These are phyloP conservation scores for Candida sphagnicola DNA, from an alignment of 805 yeast genomes.

Conservation along the genomic window DNA sequence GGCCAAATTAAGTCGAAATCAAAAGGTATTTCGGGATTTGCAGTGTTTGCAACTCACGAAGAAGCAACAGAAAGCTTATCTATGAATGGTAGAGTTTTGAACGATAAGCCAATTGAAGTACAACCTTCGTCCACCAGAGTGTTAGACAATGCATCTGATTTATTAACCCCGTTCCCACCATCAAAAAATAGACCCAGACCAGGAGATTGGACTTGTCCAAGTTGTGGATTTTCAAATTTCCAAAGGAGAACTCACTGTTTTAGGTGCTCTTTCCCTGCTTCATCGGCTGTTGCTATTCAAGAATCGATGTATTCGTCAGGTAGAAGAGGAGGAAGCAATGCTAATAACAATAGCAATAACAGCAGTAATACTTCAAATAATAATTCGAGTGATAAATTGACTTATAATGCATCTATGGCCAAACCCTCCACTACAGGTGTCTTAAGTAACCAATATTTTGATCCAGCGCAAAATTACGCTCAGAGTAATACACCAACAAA, in stretches of 20 bases:
- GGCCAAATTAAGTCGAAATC: slow-evolving; percentile 26
- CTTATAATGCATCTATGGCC: slow-evolving; percentile 13
- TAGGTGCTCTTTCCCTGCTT: slow-evolving; percentile 85
- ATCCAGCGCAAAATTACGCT: slow-evolving; percentile 1
- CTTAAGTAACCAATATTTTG: slow-evolving; percentile 1
- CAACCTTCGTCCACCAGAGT: slow-evolving; percentile 81
- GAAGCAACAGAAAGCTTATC: slow-evolving; percentile 77
- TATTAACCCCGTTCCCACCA: slow-evolving; percentile 80
- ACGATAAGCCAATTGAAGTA: slow-evolving; percentile 75
- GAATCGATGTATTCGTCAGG: slow-evolving; percentile 45
- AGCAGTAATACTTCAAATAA: slow-evolving; percentile 7
- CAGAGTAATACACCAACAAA: slow-evolving; percentile 1
- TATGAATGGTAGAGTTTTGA: slow-evolving; percentile 73
- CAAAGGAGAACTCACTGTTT: slow-evolving; percentile 93
- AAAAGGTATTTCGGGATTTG: slow-evolving; percentile 64
- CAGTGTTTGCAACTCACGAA: slow-evolving; percentile 78
- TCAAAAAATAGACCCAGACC: slow-evolving; percentile 88
- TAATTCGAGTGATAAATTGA: slow-evolving; percentile 11
- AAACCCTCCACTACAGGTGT: slow-evolving; percentile 11
- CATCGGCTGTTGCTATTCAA: slow-evolving; percentile 66
- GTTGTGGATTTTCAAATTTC: slow-evolving; percentile 92
- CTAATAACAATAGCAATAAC: slow-evolving; percentile 3
- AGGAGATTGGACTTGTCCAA: slow-evolving; percentile 98
- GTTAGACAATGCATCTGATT: slow-evolving; percentile 76
- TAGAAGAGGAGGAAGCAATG: slow-evolving; percentile 6